phyloP scores from a whole-genome alignment of 2,329 filamentous ascomycete species.

The Fusarium domesticum region DNA sequence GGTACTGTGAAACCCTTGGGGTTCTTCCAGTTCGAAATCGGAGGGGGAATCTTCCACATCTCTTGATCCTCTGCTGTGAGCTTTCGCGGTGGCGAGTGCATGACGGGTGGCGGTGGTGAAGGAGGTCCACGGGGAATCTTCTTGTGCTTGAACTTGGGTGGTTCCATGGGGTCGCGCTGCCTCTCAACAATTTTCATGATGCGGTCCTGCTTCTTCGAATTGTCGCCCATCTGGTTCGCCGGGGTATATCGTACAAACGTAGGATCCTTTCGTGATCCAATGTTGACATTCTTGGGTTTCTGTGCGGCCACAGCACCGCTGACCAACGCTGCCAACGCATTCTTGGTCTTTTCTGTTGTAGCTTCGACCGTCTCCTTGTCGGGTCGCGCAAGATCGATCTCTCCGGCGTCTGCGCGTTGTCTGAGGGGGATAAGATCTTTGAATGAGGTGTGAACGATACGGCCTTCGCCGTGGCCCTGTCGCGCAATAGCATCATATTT shows the following conservation, averaged over 20 bases:
- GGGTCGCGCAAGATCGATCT: slow-evolving; percentile 82
- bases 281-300: slow-evolving; percentile 92
- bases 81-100: slow-evolving; percentile 93
- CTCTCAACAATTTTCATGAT: slow-evolving; percentile 98
- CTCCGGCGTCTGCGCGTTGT: slow-evolving; percentile 88
- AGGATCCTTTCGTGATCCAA: slow-evolving; percentile 74
- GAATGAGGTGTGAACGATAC: slow-evolving; percentile 92
- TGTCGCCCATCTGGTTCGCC: slow-evolving; percentile 90
- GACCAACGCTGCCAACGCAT: slow-evolving; percentile 78
- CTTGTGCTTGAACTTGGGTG: slow-evolving; percentile 98
- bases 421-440: slow-evolving; percentile 94
- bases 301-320: slow-evolving; percentile 85
- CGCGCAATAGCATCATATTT: slow-evolving; percentile 95
- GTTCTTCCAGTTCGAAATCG: slow-evolving; percentile 99
- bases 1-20: slow-evolving; percentile 97
- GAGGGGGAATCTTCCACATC: slow-evolving; percentile 83
- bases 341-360: slow-evolving; percentile 84
- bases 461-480: slow-evolving; percentile 78
- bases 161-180: slow-evolving; percentile 92
- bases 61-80: slow-evolving; percentile 96
- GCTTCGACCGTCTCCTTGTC: slow-evolving; percentile 79
- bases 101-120: slow-evolving; percentile 86
- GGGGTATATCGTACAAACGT: slow-evolving; percentile 96
- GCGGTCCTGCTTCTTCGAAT: slow-evolving; percentile 82
- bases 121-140: slow-evolving; percentile 93